Evolutionary conservation across 192 early-diverging fungal genomes (phyloP).

Genomic region (Chytriomyces hyalinus): DNA sequence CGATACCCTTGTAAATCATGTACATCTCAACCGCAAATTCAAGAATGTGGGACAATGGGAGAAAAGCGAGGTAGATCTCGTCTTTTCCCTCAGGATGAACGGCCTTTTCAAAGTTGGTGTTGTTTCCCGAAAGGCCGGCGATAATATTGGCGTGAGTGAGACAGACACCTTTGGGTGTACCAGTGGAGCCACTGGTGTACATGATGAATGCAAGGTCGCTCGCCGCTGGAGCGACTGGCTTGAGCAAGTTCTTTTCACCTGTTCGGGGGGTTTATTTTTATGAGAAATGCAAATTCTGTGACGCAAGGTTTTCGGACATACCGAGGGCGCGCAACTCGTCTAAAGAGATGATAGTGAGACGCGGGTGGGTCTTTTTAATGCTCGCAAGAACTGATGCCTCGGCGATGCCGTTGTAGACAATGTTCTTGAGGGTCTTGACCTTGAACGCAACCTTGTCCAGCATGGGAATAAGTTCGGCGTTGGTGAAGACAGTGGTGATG

Average conservation of each 20-base stretch:
- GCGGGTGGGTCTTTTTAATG: background rate
- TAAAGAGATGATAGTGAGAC: slow-evolving; percentile 43
- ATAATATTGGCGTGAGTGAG: slow-evolving; percentile 83
- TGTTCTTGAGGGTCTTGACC: slow-evolving; percentile 63
- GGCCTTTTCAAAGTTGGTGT: slow-evolving; percentile 29
- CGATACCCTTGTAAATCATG: slow-evolving; percentile 48
- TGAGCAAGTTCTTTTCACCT: slow-evolving; percentile 63
- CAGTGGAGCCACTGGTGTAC: slow-evolving; percentile 87
- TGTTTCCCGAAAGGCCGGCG: slow-evolving; percentile 54
- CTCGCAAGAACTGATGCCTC: background rate
- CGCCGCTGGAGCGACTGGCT: slow-evolving; percentile 61
- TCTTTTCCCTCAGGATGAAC: slow-evolving; percentile 57
- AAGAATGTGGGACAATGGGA: slow-evolving; percentile 89
- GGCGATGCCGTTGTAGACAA: slow-evolving; percentile 77
- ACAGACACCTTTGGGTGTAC: slow-evolving; percentile 88
- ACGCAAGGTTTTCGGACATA: slow-evolving; percentile 50
- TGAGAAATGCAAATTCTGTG: slow-evolving; percentile 57
- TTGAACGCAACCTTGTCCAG: slow-evolving; percentile 62
- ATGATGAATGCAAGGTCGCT: slow-evolving; percentile 79
- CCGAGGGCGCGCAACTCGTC: slow-evolving; percentile 69
- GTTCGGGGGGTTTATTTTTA: slow-evolving; percentile 68
- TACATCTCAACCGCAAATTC: slow-evolving; percentile 87
- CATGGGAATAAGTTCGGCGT: slow-evolving; percentile 71
- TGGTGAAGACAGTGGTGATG: slow-evolving; percentile 73
- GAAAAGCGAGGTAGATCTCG: slow-evolving; percentile 57